These are phyloP conservation scores for Macrocybe gigantea DNA, from an alignment of 768 basidiomycete genomes.

Conservation along the genomic window DNA sequence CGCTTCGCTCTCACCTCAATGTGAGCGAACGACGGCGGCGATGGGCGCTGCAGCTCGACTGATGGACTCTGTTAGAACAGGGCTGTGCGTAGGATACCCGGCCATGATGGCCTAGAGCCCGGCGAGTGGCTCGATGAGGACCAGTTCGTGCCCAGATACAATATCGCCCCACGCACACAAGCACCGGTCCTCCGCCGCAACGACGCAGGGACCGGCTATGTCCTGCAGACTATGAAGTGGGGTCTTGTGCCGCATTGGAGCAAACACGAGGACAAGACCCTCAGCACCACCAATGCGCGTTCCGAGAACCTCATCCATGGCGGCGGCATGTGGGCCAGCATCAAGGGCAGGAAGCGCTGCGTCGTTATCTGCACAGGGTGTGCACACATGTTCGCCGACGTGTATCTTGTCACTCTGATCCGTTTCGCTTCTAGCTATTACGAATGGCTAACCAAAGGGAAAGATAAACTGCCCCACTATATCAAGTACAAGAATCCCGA, in stretches of 20 bases:
- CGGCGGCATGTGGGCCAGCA: slow-evolving; percentile 79
- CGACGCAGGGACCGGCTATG: slow-evolving; percentile 26
- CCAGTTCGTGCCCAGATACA: slow-evolving; percentile 62
- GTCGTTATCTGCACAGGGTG: slow-evolving; percentile 74
- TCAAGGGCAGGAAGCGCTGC: slow-evolving; percentile 81
- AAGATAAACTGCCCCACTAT: slow-evolving; percentile 77
- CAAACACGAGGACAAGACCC: slow-evolving; percentile 61
- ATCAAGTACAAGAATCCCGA: slow-evolving; percentile 55
- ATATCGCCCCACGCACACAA: slow-evolving; percentile 77
- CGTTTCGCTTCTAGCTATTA: slow-evolving; percentile 59
- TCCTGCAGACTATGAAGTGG: slow-evolving; percentile 87
- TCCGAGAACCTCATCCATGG: slow-evolving; percentile 73
- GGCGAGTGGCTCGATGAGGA: slow-evolving; percentile 59
- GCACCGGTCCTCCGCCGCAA: slow-evolving; percentile 66
- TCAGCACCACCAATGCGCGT: slow-evolving; percentile 89
- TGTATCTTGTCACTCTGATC: not conserved
- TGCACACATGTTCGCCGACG: not conserved
- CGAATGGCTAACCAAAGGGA: slow-evolving; percentile 89
- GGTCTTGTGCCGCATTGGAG: slow-evolving; percentile 84
- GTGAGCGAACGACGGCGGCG: slow-evolving; percentile 21
- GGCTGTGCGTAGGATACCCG: slow-evolving; percentile 39
- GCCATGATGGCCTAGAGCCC: slow-evolving; percentile 36
- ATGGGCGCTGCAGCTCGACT: too few relatives aligned
- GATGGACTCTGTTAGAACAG: slow-evolving; percentile 20
- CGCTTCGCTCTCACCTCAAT: slow-evolving; percentile 50